These are phyloP conservation scores for Chimonanthus praecox DNA, from an alignment of 164 flowering plant species.

Conservation along the genomic window DNA sequence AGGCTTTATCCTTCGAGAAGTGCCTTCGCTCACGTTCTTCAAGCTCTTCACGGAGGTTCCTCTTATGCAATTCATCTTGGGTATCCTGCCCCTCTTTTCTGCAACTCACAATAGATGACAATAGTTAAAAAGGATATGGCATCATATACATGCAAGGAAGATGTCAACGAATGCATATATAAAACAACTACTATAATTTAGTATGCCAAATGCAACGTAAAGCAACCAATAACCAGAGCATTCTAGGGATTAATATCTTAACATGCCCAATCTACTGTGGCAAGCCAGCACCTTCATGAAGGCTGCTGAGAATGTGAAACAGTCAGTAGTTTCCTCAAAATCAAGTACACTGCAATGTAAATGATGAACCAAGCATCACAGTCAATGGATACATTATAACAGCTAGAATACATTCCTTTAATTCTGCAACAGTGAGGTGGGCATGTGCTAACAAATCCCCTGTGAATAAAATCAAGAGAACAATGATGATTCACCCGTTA, in stretches of 20 bases:
- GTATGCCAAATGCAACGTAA: background rate
- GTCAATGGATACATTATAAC: too few relatives aligned
- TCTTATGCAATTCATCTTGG: slow-evolving; percentile 80
- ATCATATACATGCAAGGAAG: background rate
- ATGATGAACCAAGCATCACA: too few relatives aligned
- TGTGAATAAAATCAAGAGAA: too few relatives aligned
- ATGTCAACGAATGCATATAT: background rate
- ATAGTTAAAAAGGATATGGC: background rate
- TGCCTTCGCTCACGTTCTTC: slow-evolving; percentile 89
- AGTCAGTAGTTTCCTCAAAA: too few relatives aligned
- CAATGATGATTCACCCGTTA: too few relatives aligned
- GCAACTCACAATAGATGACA: slow-evolving; percentile 4
- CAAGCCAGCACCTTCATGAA: too few relatives aligned
- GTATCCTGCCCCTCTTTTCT: slow-evolving; percentile 97
- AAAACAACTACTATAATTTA: background rate
- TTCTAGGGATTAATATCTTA: background rate
- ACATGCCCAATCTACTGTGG: background rate
- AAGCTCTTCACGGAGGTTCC: slow-evolving; percentile 81
- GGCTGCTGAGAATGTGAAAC: too few relatives aligned
- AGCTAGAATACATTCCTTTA: too few relatives aligned
- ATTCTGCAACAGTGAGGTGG: too few relatives aligned
- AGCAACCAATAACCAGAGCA: background rate
- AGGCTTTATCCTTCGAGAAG: slow-evolving; percentile 66
- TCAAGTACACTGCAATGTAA: too few relatives aligned
- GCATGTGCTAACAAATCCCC: too few relatives aligned